phyloP scores from a whole-genome alignment of 2,329 filamentous ascomycete species.

The Ophiostoma fasciatum region DNA sequence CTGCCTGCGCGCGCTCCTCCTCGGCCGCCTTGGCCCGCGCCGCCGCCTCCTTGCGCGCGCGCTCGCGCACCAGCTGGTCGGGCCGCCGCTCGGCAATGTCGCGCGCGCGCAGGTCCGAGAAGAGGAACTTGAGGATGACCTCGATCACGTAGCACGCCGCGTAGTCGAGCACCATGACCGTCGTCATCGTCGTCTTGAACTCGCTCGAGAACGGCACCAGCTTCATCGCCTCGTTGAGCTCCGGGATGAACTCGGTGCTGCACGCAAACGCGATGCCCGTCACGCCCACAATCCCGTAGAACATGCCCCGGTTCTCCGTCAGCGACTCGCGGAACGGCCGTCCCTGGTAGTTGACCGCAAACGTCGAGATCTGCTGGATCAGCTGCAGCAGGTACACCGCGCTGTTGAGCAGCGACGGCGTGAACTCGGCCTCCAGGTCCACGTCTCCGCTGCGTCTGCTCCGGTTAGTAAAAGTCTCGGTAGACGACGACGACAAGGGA shows the following conservation, averaged over 20 bases:
- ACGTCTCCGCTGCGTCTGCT: conserved; percentile 39
- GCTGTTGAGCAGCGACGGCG: conserved; percentile 85
- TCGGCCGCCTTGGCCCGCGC: conserved; percentile 32
- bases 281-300: conserved; percentile 85
- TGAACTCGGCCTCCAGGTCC: conserved; percentile 89
- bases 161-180: conserved; percentile 78
- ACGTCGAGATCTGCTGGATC: conserved; percentile 97
- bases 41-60: conserved; percentile 48
- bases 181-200: conserved; percentile 78
- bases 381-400: conserved; percentile 94
- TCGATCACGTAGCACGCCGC: conserved; percentile 77
- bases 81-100: conserved; percentile 79
- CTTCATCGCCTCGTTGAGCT: conserved; percentile 85
- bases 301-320: conserved; percentile 94
- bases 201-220: conserved; percentile 79
- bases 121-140: conserved; percentile 66
- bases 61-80: conserved; percentile 72
- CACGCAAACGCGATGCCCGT: conserved; percentile 85
- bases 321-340: conserved; percentile 94
- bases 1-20: conserved; percentile 35
- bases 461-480: conserved; percentile 14
- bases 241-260: conserved; percentile 87
- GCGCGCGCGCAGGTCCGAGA: conserved; percentile 84
- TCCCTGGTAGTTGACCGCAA: conserved; percentile 98
- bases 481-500: not conserved